phyloP scores from a whole-genome alignment of 2,329 filamentous ascomycete genomes.

The Aspergillus unguis region DNA sequence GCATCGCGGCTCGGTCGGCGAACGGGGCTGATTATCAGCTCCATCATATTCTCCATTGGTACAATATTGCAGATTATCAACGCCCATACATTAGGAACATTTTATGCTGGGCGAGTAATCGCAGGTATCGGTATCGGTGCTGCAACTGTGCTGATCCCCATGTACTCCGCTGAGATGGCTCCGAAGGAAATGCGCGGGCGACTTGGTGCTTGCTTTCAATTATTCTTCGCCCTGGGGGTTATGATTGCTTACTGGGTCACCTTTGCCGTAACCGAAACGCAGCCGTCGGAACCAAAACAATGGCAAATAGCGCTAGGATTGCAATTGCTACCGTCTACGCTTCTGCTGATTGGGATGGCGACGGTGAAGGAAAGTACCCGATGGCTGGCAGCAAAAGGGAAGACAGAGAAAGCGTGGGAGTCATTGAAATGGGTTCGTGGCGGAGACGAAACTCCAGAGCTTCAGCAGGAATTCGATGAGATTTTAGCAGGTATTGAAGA shows the following conservation, averaged over 20 bases:
- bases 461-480: constrained; percentile 36
- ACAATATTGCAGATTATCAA: constrained; percentile 48
- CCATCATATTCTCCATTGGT: constrained; percentile 37
- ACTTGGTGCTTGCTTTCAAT: constrained; percentile 39
- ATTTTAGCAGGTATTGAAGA: constrained; percentile 47
- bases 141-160: constrained; percentile 41
- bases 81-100: constrained; percentile 41
- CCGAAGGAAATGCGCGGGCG: constrained; percentile 42
- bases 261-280: constrained; percentile 45
- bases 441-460: constrained; percentile 38
- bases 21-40: constrained; percentile 43
- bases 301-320: constrained; percentile 51
- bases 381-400: constrained; percentile 48
- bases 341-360: constrained; percentile 50
- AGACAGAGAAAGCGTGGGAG: constrained; percentile 46
- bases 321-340: constrained; percentile 48
- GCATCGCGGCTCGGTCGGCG: constrained; percentile 46
- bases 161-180: constrained; percentile 42
- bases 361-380: constrained; percentile 48
- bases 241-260: constrained; percentile 47
- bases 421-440: constrained; percentile 53
- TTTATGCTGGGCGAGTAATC: constrained; percentile 47
- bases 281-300: constrained; percentile 41
- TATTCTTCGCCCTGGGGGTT: constrained; percentile 38
- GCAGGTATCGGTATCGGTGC: constrained; percentile 48